phyloP scores from a whole-genome alignment of 495 filamentous ascomycete genomes.

The Cercophora samala region DNA sequence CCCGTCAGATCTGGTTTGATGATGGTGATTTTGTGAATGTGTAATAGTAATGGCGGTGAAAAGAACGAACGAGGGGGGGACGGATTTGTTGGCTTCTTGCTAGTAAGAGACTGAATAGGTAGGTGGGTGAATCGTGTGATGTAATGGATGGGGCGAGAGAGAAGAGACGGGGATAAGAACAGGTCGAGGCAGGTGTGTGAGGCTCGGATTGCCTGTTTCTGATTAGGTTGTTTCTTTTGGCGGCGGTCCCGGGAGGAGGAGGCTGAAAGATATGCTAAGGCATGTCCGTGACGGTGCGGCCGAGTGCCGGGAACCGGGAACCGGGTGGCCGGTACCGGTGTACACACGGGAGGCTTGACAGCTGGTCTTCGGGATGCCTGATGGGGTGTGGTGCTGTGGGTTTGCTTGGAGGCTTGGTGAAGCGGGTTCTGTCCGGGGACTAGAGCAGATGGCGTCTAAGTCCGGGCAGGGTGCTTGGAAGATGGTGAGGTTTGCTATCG shows the following conservation, averaged over 20 bases:
- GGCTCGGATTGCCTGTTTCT: not conserved
- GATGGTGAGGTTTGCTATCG: not conserved
- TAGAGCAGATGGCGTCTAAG: not conserved
- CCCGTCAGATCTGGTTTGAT: no score
- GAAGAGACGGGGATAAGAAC: not conserved
- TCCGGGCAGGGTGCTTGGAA: not conserved
- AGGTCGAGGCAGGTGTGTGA: not conserved
- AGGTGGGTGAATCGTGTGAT: no score
- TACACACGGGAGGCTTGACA: not conserved
- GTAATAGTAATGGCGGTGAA: no score
- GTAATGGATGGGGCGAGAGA: no score
- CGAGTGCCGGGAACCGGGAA: not conserved
- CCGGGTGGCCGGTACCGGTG: not conserved
- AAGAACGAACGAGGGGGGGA: no score
- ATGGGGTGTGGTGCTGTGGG: not conserved
- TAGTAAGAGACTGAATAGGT: no score
- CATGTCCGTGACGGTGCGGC: not conserved
- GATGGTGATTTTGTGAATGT: no score
- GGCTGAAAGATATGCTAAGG: not conserved
- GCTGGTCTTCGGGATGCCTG: not conserved
- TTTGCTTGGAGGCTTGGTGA: not conserved
- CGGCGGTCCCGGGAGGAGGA: not conserved
- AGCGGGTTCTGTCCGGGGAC: not conserved
- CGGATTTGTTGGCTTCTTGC: no score
- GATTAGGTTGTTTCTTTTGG: not conserved